Base-by-base conservation (phyloP, 495 filamentous ascomycete genomes). In the Annulohypoxylon nitens region DNA sequence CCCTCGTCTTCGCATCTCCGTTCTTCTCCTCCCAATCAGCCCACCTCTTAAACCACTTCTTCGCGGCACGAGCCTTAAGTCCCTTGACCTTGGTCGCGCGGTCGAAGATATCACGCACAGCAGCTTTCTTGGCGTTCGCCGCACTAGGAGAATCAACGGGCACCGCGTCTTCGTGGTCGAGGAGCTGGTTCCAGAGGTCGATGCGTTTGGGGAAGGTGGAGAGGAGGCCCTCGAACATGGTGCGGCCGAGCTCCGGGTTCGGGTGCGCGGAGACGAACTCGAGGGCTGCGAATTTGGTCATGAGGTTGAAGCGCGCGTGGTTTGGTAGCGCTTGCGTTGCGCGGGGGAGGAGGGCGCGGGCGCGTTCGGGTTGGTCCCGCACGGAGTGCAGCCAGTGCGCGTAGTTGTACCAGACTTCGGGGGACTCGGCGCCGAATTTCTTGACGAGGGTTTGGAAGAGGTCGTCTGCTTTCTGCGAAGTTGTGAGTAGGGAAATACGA, bases 391-490 rank as follows among this genome's bases (percentile, higher is more conserved):
- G 87, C 89, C 97, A 97, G 76, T 90, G 92, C 48, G 95, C 95
- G 81, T 97, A 97, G 85, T 98, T 98, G 83, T 93, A 83, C 91
- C 93, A 98, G 79, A 98, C 89, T 53, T 90, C 86, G 16, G 91
- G 90, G 10, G 89, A 89, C 55, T 89, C 86, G 68, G 88, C 90
- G 74, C 95, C 90, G 82, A 95, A 97, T 81, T 94, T 96, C 84
- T 95, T 96, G 76, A 93, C 83, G 70, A 95, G 90, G 33, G 86
- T 82, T 77, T 93, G 90, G 86, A 97, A 98, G 75, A 98, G 90
- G 9, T 88, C 89, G 78, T 96, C 94, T 41, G 96, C 95, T 90
- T 94, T 91, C 91, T 97, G 77, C 82, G 71, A 39, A 51, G 16
- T 75, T 70, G 67, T 76, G 63, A 79, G 73, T 37, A 47, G 20